Conservation (phyloP, 805 yeast genomes). For the Saccharomyces kudriavzevii region DNA sequence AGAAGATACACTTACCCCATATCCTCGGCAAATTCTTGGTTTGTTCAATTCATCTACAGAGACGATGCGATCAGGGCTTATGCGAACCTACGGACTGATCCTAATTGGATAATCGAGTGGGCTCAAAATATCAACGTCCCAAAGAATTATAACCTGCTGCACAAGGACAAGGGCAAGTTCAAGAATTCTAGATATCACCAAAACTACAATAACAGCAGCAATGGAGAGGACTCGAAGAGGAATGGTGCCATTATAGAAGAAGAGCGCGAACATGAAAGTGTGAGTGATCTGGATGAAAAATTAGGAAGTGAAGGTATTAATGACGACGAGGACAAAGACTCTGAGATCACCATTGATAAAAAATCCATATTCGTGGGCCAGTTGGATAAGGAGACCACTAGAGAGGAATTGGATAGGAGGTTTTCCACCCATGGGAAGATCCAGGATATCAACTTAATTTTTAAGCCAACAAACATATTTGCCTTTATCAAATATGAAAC, state of each 20-base stretch:
- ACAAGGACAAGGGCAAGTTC: slow-evolving; percentile 5
- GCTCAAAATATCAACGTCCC: slow-evolving; percentile 69
- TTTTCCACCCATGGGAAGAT: slow-evolving; percentile 65
- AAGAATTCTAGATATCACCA: neutral
- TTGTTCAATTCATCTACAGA: slow-evolving; percentile 66
- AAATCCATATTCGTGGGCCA: slow-evolving; percentile 76
- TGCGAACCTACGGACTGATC: slow-evolving; percentile 52
- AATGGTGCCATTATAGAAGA: slow-evolving; percentile 7
- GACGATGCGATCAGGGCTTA: slow-evolving; percentile 85
- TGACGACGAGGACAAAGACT: slow-evolving; percentile 4
- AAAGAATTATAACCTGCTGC: slow-evolving; percentile 25
- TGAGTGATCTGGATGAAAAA: slow-evolving; percentile 1
- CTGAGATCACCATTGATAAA: slow-evolving; percentile 47
- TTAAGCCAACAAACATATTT: slow-evolving; percentile 46
- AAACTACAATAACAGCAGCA: neutral
- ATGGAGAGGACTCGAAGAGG: slow-evolving; percentile 7
- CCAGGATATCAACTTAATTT: slow-evolving; percentile 45
- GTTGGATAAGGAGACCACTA: slow-evolving; percentile 46
- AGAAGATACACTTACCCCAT: slow-evolving; percentile 14
- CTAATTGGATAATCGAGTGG: slow-evolving; percentile 67
- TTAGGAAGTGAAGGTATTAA: neutral
- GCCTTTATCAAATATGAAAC: slow-evolving; percentile 63
- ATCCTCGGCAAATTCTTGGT: slow-evolving; percentile 47
- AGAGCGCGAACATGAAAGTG: neutral
- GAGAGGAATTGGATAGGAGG: slow-evolving; percentile 46